Evolutionary conservation across 192 early-diverging fungal genomes (phyloP), one percentile per base, ranked within the genome.

Genomic region (Linnemannia hyalina): DNA sequence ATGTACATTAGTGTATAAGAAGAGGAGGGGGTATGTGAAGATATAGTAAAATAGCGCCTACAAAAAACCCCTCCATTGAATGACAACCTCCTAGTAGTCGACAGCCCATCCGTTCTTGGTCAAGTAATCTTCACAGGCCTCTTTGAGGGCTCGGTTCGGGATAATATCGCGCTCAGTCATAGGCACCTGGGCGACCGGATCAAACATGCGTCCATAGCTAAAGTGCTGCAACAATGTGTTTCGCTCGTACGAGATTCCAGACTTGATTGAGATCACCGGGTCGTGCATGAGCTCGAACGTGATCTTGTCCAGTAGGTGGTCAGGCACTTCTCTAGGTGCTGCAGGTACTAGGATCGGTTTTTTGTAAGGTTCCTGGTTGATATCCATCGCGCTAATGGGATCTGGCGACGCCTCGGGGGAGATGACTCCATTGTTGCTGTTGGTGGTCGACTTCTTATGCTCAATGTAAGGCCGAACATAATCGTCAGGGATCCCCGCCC

Each of bases 271-370:
- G 32, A 94, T 88, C 22, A 95, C 92, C 3, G 96, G 93, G 88
- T 97, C 96, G 47, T 93, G 92, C 95, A 97, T 96, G 42, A 97
- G 85, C 74, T 97, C 94, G 76, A 96, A 97, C 6, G 92, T 93
- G 38, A 97, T 96, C 81, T 96, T 93, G 35, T 90, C 95, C 60
- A 90, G 57, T 73, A 94, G 91, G 73, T 90, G 88, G 49, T 95
- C 94, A 15, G 94, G 94, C 4, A 94, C 91, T 47, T 92, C 85
- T 26, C 84, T 26, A 9, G 76, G 76, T 10, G 52, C 40, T 13
- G 29, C 26, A 38, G 65, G 35, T n/a, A 9, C 68, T 40, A 68
- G 23, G n/a, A 36, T 29, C 2, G 69, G 46, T 7, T 26, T 65
- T 26, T 46, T 44, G 60, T 65, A 65, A 9, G 60, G 60, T 23